phyloP scores from a whole-genome alignment of 2,329 filamentous ascomycete species.

The Arthrinium puccinioides region DNA sequence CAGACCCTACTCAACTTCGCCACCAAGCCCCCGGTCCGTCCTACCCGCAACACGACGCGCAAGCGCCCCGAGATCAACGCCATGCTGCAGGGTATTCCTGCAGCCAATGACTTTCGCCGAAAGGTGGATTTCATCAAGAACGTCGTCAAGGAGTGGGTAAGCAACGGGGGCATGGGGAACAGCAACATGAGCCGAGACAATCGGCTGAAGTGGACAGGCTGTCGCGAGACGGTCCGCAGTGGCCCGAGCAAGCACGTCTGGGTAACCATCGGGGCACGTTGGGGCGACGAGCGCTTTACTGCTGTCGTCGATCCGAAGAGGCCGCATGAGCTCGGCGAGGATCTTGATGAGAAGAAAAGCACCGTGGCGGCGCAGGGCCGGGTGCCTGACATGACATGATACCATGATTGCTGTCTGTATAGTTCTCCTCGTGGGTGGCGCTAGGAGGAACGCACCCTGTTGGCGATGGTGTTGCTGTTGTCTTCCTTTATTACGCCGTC shows the following conservation, averaged over 20 bases:
- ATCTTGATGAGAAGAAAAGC: constrained; percentile 36
- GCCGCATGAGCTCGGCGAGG: constrained; percentile 45
- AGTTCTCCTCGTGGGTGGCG: not conserved
- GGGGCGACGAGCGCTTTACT: constrained; percentile 49
- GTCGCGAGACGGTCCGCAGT: constrained; percentile 46
- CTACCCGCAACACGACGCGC: constrained; percentile 37
- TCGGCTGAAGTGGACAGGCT: constrained; percentile 51
- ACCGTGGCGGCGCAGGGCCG: constrained; percentile 4
- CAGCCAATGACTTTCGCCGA: constrained; percentile 63
- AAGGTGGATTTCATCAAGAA: constrained; percentile 68
- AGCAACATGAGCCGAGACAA: constrained; percentile 48
- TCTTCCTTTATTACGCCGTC: constrained; percentile 4
- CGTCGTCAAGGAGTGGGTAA: constrained; percentile 64
- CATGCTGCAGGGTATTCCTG: constrained; percentile 56
- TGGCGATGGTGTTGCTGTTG: not conserved
- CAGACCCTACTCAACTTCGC: constrained; percentile 66
- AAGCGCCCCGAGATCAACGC: constrained; percentile 54
- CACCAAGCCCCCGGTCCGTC: constrained; percentile 36
- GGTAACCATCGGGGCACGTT: constrained; percentile 59
- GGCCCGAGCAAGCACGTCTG: constrained; percentile 58
- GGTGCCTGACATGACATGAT: not conserved
- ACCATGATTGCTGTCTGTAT: not conserved
- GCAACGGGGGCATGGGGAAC: constrained; percentile 63
- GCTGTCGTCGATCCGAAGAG: constrained; percentile 48
- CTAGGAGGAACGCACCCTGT: too few species aligned